phyloP scores from a whole-genome alignment of 192 early-diverging fungal species.

The Radiomyces spectabilis region DNA sequence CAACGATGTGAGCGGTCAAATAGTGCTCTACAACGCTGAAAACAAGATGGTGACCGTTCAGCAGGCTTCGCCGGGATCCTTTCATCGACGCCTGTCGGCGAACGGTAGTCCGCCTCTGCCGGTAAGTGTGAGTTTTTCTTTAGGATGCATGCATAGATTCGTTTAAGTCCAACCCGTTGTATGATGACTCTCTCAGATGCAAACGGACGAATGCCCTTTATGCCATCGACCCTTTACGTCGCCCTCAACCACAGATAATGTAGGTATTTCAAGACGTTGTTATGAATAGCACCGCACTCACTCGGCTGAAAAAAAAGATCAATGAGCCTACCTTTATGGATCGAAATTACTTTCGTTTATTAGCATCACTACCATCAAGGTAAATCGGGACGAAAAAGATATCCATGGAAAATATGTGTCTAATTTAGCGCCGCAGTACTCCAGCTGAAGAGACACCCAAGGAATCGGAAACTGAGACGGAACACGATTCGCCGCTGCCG shows the following conservation, averaged over 20 bases:
- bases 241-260: too few relatives aligned
- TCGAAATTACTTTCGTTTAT: constrained; percentile 53
- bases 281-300: too few relatives aligned
- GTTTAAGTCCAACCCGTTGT: background rate
- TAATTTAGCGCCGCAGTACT: too few relatives aligned
- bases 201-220: constrained; percentile 16
- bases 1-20: constrained; percentile 36
- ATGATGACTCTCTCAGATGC: background rate
- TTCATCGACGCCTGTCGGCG: background rate
- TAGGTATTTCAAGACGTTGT: too few relatives aligned
- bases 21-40: constrained; percentile 63
- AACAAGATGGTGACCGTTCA: constrained; percentile 41
- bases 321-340: constrained; percentile 26
- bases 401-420: too few relatives aligned
- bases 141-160: too few relatives aligned
- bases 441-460: background rate
- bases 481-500: too few relatives aligned
- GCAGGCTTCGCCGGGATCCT: constrained; percentile 17
- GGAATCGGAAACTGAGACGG: background rate
- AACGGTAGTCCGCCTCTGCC: background rate
- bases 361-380: constrained; percentile 32
- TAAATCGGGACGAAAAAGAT: too few relatives aligned
- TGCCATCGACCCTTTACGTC: constrained; percentile 33
- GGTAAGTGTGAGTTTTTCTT: too few relatives aligned
- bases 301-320: background rate